Conservation (phyloP, 306 rosid species). For the Citrullus colocynthis region DNA sequence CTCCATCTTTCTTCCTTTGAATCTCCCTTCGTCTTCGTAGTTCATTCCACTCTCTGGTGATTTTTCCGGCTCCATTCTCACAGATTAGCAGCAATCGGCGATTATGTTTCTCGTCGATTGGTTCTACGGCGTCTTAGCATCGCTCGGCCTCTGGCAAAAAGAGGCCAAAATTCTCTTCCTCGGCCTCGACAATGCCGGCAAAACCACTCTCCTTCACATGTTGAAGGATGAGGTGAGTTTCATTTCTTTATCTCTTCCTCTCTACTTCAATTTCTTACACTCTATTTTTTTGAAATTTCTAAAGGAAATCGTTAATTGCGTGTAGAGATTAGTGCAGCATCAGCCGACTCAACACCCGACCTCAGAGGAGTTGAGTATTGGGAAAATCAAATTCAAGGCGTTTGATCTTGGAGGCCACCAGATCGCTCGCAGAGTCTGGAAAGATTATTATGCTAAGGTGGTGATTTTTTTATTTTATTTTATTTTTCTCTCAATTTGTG, state of each 20-base stretch:
- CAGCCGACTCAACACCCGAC: constrained; percentile 91
- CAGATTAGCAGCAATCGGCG: background rate
- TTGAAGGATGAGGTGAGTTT: constrained; percentile 80
- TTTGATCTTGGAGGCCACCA: constrained; percentile 94
- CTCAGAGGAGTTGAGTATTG: constrained; percentile 88
- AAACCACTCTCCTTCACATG: constrained; percentile 96
- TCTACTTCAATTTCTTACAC: background rate
- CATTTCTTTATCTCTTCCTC: background rate
- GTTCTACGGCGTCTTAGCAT: constrained; percentile 84
- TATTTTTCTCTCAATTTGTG: background rate
- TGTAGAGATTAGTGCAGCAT: constrained; percentile 89
- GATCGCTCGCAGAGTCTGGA: constrained; percentile 93
- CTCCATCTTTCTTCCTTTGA: background rate
- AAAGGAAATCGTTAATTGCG: background rate
- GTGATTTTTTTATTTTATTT: constrained; percentile 14
- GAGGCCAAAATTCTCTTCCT: constrained; percentile 94
- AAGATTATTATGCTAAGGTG: constrained; percentile 94
- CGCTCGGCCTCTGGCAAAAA: constrained; percentile 90
- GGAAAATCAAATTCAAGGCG: constrained; percentile 87
- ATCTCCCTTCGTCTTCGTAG: background rate
- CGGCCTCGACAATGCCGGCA: constrained; percentile 94
- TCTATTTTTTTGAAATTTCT: background rate
- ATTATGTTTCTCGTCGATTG: constrained; percentile 71
- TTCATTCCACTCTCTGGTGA: constrained; percentile 13
- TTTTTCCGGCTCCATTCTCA: background rate